Conservation (phyloP, 1,284 basidiomycete species). For the Heterobasidion irregulare region DNA sequence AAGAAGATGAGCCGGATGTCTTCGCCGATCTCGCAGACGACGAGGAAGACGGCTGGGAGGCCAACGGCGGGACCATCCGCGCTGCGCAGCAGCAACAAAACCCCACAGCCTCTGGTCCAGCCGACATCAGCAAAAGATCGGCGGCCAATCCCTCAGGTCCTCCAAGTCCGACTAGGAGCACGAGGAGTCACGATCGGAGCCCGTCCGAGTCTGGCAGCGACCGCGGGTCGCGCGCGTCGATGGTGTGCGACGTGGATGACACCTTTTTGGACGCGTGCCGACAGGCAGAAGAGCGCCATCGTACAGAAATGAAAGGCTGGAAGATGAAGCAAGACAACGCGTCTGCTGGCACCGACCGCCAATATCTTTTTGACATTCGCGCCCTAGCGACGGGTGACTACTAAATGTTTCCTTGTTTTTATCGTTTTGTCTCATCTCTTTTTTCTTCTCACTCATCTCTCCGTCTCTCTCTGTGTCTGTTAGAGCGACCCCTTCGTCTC, state of each 20-base stretch:
- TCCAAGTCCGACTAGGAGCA: conserved; percentile 53
- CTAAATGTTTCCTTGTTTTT: conserved; percentile 20
- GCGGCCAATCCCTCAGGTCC: conserved; percentile 31
- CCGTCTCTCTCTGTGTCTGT: neutral
- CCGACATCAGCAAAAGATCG: conserved; percentile 27
- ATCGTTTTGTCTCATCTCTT: neutral
- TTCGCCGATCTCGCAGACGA: conserved; percentile 87
- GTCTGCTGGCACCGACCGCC: conserved; percentile 43
- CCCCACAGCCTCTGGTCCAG: conserved; percentile 20
- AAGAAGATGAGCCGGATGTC: conserved; percentile 89
- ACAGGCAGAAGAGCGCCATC: conserved; percentile 73
- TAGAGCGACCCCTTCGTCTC: too few relatives aligned
- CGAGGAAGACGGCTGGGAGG: conserved; percentile 70
- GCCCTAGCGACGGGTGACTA: conserved; percentile 75
- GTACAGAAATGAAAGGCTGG: conserved; percentile 79
- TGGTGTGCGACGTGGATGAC: conserved; percentile 67
- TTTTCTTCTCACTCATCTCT: neutral
- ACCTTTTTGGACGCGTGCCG: conserved; percentile 65
- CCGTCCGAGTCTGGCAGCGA: conserved; percentile 70
- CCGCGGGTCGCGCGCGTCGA: conserved; percentile 63
- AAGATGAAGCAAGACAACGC: conserved; percentile 36
- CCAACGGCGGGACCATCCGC: conserved; percentile 71
- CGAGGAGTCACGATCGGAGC: conserved; percentile 54
- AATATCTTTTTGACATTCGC: conserved; percentile 69
- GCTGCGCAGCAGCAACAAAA: conserved; percentile 33